Base-by-base conservation (phyloP, 495 filamentous ascomycete genomes). In the Cercophora newfieldiana region DNA sequence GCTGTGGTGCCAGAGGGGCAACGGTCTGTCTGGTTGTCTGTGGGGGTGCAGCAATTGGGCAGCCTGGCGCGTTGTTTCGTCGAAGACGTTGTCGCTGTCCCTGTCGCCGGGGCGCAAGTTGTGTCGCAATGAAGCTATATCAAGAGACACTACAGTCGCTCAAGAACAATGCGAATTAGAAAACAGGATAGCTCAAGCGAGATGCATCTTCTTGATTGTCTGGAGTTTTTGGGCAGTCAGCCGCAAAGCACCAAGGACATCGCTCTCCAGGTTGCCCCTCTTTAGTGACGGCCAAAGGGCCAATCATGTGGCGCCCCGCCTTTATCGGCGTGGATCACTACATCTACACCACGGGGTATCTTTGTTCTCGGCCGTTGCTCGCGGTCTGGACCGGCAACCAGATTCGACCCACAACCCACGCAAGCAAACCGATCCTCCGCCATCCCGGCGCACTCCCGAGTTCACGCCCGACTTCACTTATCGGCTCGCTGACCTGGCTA, bases 231-330 rank as follows among this genome's bases (percentile, higher is more conserved):
- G 22, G 22, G 55, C 26, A 58, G 55, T 58, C 55, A 58, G 55
- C 55, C 55, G 55, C 55, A 58, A 33, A 29, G 55, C 55, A 22
- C 24, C 50, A 24, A 19, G 50, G 21, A 26, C 26, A 22, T 55
- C 58, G 8, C n/a, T 37, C 30, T 44, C 18, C 58, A 60, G 57
- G 29, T 44, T 60, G 58, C 58, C 58, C 58, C 58, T 60, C 58
- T 44, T 60, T 22, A 24, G 3, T 10, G 10, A 19, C n/a, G 25
- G 24, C 58, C 37, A 49, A 49, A 19, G 21, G 25, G 24, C 58
- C 37, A 49, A 49, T 47, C 58, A 60, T 18, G 26, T 2, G 19
- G 4, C 25, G 51, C 18, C 26, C 26, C 55, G 19, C 24, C 55
- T 7, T 58, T 10, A 25, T 29, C 26, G 26, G 55, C n/a, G n/a